A percentile compares a stretch with the other conserved stretches of the same genome.
These are phyloP conservation scores for Rutidosis leptorrhynchoides DNA, from an alignment of 129 eudicot species.

Conservation along the genomic window DNA sequence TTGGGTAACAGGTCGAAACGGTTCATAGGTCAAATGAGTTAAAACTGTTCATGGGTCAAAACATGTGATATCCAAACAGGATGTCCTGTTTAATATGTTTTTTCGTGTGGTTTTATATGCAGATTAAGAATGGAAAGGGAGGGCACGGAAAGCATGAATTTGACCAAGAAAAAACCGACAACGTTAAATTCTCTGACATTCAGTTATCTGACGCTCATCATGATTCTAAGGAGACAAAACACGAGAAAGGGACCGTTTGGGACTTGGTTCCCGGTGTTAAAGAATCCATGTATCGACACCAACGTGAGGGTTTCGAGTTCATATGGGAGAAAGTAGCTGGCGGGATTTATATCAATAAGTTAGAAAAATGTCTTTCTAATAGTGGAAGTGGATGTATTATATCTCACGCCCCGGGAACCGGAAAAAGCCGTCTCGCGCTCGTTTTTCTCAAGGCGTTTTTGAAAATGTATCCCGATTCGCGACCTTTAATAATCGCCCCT, in stretches of 20 bases:
- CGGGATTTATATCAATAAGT: conserved; percentile 37
- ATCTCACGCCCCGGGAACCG: conserved; percentile 93
- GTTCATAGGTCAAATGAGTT: too few relatives aligned
- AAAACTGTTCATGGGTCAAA: too few relatives aligned
- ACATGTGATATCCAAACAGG: too few relatives aligned
- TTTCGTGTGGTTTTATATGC: conserved; percentile 12
- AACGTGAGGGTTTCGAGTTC: conserved; percentile 75
- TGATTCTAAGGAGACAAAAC: conserved; percentile 11
- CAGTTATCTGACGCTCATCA: conserved; percentile 17
- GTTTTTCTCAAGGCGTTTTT: conserved; percentile 49
- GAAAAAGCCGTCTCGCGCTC: conserved; percentile 61
- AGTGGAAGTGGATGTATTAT: conserved; percentile 76
- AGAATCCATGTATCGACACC: conserved; percentile 66
- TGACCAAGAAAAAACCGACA: conserved; percentile 20
- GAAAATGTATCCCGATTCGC: conserved; percentile 44
- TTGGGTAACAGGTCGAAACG: too few relatives aligned
- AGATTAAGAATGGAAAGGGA: conserved; percentile 34
- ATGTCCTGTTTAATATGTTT: too few relatives aligned
- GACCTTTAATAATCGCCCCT: conserved; percentile 61
- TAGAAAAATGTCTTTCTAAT: conserved; percentile 23
- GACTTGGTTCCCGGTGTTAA: conserved; percentile 51
- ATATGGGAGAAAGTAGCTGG: conserved; percentile 69
- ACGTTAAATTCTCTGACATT: conserved; percentile 12
- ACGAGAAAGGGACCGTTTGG: conserved; percentile 52
- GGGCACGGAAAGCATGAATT: conserved; percentile 29